Base-by-base conservation (phyloP, 768 basidiomycete species). In the Kwoniella dendrophila region DNA sequence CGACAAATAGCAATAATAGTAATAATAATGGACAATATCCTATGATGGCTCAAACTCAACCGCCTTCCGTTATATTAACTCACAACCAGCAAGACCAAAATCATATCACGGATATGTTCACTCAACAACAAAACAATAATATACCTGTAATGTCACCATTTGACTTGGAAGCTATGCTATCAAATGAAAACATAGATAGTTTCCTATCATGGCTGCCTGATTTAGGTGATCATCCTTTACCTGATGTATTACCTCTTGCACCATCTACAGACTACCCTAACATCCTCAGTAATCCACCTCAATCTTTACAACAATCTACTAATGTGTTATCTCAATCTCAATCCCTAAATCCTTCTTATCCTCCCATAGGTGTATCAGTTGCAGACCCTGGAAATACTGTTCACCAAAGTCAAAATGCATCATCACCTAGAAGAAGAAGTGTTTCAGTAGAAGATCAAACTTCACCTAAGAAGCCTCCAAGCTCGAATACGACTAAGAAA, bases 191-290 rank as follows among this genome's bases (percentile, higher is more conserved):
- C 36, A 47, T 74, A 24, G 68, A 74, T 27, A 64, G 52, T 26
- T 52, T 70, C 43, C 64, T 74, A 44, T 67, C 69, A 16, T 74
- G 73, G 73, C 32, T 74, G n/a, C 70, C 73, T 14, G 68, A 71
- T 55, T 57, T 68, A 16, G 63, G 62, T 41, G 29, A 63, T 30
- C 26, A 53, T 36, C 27, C 50, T 20, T 53, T 50, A 14, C 49
- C 34, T 30, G 59, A 60, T 16, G 8, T 27, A 7, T 24, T 48
- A 18, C 41, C 43, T 10, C 52, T 50, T 14, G 45, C 36, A 12
- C 48, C 38, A 18, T 49, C 22, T 44, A 55, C 18, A 4, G 40
- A 48, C 29, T 67, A 33, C 43, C 44, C 38, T 0, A 24, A 27
- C 53, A 51, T 16, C n/a, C n/a, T n/a, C 32, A 33, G n/a, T 51